Conservation (phyloP, 441 rosid species). For the Brassica hybrid region DNA sequence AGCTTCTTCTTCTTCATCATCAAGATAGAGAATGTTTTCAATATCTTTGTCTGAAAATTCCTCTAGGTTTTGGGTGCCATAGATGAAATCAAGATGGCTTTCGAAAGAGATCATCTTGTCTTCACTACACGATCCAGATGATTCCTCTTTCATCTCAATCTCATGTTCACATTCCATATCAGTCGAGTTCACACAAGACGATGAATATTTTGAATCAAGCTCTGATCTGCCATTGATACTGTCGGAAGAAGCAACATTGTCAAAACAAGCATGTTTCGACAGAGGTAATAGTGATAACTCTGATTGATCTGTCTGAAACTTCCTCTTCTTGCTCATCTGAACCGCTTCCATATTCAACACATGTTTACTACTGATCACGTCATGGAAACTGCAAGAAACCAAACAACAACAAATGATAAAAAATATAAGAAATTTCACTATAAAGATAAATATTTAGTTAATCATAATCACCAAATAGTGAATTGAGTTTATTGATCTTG, state of each 20-base stretch:
- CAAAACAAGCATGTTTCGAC: conserved; percentile 57
- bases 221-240: conserved; percentile 20
- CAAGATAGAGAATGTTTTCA: conserved; percentile 34
- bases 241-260: conserved; percentile 13
- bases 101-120: conserved; percentile 30
- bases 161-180: conserved; percentile 33
- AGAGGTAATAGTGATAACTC: conserved; percentile 50
- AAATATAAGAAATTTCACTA: neutral
- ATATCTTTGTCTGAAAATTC: conserved; percentile 39
- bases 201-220: conserved; percentile 20
- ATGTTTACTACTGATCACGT: conserved; percentile 29
- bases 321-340: conserved; percentile 68
- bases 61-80: conserved; percentile 34
- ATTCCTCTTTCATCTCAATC: conserved; percentile 34
- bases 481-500: neutral
- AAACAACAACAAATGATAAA: neutral
- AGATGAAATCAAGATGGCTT: conserved; percentile 37
- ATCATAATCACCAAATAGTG: neutral
- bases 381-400: conserved; percentile 45
- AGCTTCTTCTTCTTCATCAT: conserved; percentile 34
- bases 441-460: neutral
- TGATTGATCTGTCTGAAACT: conserved; percentile 59
- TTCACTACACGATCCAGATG: conserved; percentile 39
- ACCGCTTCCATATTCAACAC: conserved; percentile 27
- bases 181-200: conserved; percentile 20